Conservation (phyloP, 768 basidiomycete genomes). For the Termitomyces sp. region DNA sequence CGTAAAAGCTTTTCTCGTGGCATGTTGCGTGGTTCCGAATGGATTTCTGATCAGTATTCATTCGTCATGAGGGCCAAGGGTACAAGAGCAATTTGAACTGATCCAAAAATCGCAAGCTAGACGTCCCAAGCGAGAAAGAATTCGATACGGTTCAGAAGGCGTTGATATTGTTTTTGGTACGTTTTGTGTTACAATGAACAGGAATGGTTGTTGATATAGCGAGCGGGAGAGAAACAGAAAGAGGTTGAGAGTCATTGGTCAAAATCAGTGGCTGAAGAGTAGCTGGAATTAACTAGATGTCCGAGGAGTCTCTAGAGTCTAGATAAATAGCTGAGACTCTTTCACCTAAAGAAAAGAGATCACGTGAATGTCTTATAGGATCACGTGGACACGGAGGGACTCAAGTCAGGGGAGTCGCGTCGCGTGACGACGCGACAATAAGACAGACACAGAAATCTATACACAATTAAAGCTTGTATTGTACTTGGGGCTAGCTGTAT, state of each 20-base stretch:
- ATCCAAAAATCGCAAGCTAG: not conserved
- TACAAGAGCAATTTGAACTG: not conserved
- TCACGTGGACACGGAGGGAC: too few species aligned
- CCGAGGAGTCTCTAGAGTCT: too few species aligned
- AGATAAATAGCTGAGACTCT: too few species aligned
- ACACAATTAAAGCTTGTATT: too few species aligned
- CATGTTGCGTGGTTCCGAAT: conserved; percentile 7
- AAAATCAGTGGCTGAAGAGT: conserved; percentile 26
- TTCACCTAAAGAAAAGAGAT: too few species aligned
- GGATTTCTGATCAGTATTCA: conserved; percentile 7
- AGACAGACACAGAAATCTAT: too few species aligned
- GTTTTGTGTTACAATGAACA: not conserved
- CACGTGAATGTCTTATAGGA: too few species aligned
- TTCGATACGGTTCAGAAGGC: not conserved
- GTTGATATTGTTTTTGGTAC: too few species aligned
- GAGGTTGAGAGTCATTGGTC: not conserved
- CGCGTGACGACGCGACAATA: too few species aligned
- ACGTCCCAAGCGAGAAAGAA: not conserved
- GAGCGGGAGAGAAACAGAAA: not conserved
- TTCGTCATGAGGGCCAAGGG: not conserved
- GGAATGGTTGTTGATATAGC: not conserved
- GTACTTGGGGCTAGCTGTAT: too few species aligned
- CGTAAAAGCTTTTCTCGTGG: conserved; percentile 10
- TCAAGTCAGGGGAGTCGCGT: too few species aligned
- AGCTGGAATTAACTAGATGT: conserved; percentile 11